These are phyloP conservation scores for Vinca major DNA, from an alignment of 305 asterid species.

Conservation along the genomic window DNA sequence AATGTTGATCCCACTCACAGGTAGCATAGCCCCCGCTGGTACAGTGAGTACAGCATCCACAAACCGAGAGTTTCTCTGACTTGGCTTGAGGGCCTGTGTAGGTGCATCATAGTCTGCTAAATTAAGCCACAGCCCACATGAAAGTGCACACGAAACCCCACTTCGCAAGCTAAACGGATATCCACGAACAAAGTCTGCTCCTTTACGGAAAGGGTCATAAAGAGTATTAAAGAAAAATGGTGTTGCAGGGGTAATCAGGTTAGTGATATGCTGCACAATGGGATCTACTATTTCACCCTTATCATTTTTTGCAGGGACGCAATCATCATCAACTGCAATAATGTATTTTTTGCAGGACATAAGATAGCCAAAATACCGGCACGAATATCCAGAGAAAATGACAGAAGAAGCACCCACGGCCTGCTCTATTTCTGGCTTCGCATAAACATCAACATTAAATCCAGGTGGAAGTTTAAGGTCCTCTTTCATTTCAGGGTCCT, in stretches of 20 bases:
- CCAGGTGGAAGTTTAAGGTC: constrained; percentile 62
- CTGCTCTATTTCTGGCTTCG: constrained; percentile 54
- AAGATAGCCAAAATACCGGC: constrained; percentile 88
- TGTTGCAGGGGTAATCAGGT: constrained; percentile 74
- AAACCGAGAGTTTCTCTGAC: constrained; percentile 47
- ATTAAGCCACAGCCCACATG: constrained; percentile 89
- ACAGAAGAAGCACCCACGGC: constrained; percentile 40
- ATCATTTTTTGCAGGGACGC: constrained; percentile 59
- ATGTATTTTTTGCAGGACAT: constrained; percentile 61
- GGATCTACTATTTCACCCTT: constrained; percentile 41
- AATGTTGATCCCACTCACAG: constrained; percentile 75
- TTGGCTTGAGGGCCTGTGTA: constrained; percentile 73
- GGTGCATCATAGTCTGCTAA: constrained; percentile 87
- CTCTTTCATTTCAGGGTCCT: constrained; percentile 72
- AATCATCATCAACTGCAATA: constrained; percentile 71
- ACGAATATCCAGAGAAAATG: constrained; percentile 67
- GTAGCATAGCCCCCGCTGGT: constrained; percentile 57
- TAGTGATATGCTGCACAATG: constrained; percentile 54
- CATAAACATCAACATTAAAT: constrained; percentile 45
- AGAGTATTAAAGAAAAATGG: constrained; percentile 92
- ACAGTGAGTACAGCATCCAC: constrained; percentile 90
- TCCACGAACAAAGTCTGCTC: constrained; percentile 86
- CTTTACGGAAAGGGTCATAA: constrained; percentile 72
- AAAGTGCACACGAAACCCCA: constrained; percentile 77
- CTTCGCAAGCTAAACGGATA: constrained; percentile 83